phyloP scores from a whole-genome alignment of 306 rosid species.

The Ormosia semicastrata region DNA sequence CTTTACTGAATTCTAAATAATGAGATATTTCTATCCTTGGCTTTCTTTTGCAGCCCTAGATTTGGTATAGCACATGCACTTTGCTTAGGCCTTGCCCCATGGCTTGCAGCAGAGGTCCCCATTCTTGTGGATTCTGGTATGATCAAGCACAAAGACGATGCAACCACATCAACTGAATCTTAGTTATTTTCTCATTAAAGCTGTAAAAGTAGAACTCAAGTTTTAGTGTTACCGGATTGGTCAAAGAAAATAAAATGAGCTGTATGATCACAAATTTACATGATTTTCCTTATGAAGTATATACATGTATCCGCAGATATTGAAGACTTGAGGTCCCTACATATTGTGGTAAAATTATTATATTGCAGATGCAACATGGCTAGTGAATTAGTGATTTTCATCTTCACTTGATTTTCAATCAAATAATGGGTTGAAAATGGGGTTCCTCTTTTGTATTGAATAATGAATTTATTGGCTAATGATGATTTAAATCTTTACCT shows the following conservation, averaged over 20 bases:
- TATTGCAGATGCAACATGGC: conserved; percentile 23
- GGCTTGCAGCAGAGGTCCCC: conserved; percentile 99
- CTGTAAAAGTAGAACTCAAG: conserved; percentile 39
- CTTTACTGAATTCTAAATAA: conserved; percentile 23
- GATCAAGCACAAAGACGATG: conserved; percentile 97
- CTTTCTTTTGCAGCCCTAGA: conserved; percentile 77
- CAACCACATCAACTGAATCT: conserved; percentile 71
- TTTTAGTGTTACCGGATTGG: conserved; percentile 6
- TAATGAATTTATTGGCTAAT: neutral
- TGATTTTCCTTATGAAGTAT: conserved; percentile 19
- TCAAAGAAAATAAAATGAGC: conserved; percentile 45
- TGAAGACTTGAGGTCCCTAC: conserved; percentile 22
- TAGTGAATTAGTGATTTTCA: neutral
- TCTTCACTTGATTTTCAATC: neutral
- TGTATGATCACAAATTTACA: conserved; percentile 32
- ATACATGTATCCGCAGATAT: conserved; percentile 26
- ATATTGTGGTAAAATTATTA: neutral
- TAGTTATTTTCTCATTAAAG: conserved; percentile 38
- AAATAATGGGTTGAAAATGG: neutral
- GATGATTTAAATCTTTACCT: neutral
- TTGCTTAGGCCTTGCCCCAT: conserved; percentile 98
- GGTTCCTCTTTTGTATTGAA: neutral
- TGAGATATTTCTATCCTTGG: conserved; percentile 5
- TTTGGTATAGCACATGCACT: conserved; percentile 98
- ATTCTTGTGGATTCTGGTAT: conserved; percentile 97